Base-by-base conservation (phyloP, 345 rosid genomes). In the Schrenkiella parvula region DNA sequence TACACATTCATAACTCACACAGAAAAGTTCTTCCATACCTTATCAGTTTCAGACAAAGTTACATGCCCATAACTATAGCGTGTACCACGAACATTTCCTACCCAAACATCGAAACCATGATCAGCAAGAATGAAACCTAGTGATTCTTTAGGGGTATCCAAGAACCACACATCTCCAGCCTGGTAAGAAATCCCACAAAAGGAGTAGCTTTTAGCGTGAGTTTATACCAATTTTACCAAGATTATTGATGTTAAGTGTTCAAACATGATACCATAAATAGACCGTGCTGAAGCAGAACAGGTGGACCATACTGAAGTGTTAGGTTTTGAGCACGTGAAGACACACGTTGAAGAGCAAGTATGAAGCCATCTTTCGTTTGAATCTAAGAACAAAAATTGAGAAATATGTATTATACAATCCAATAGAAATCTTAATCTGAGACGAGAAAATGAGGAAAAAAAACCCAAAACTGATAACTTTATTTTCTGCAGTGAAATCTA, bases 71-170 rank as follows among this genome's bases (percentile, higher is more conserved):
- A 81, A 78, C 96, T 87, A 81, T 92, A 91, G 37, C 85, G 90
- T 18, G 97, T 93, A 43, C 97, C 98, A 46, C 98, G 96, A 43
- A 88, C 97, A 81, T 85, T 93, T 15, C 83, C 96, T 38, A 88
- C 89, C 98, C 97, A 93, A 14, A 93, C 93, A 80, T 91, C 98
- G 70, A 88, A 91, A 38, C 95, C 97, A 41, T 84, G 81, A 78
- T 91, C 96, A 28, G 96, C 98, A 59, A 93, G 92, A 77, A 93
- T 71, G 77, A 85, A 89, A 59, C 98, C 97, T 55, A 87, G 64
- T 1, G 97, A 91, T 64, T 87, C 85, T 63, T 87, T 76, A 0
- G 89, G 74, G 8, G 88, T 78, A 73, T 88, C 73, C 83, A 93
- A 79, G 72, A 93, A 93, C 96, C 95, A 91, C 1, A 55, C 84